Conservation (phyloP, 2,329 filamentous ascomycete genomes). For the Lecanosticta acicola region DNA sequence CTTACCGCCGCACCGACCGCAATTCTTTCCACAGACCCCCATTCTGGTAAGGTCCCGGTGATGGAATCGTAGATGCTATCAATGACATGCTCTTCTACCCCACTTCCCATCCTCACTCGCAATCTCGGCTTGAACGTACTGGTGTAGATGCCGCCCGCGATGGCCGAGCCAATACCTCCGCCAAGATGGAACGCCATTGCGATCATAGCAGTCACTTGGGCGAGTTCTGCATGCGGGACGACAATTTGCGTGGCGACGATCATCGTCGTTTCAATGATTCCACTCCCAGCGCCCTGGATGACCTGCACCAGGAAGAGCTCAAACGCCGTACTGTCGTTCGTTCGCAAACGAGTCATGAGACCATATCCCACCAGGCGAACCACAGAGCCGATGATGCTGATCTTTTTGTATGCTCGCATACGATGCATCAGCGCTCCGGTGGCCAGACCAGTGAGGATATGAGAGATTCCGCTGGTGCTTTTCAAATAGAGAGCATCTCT, state of each 20-base stretch:
- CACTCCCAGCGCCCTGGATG: slow-evolving; percentile 46
- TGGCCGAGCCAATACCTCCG: slow-evolving; percentile 38
- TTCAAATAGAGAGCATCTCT: slow-evolving; percentile 41
- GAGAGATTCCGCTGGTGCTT: slow-evolving; percentile 35
- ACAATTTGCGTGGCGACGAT: slow-evolving; percentile 33
- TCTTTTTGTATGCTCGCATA: slow-evolving; percentile 44
- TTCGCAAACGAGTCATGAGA: slow-evolving; percentile 47
- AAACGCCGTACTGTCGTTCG: slow-evolving; percentile 37
- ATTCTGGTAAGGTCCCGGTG: slow-evolving; percentile 37
- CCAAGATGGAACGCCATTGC: slow-evolving; percentile 31
- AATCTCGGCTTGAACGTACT: slow-evolving; percentile 39
- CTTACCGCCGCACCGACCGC: slow-evolving; percentile 36
- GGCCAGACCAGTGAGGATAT: slow-evolving; percentile 32
- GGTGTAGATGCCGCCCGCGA: slow-evolving; percentile 49
- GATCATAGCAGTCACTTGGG: slow-evolving; percentile 45
- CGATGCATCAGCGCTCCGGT: slow-evolving; percentile 42
- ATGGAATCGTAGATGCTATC: slow-evolving; percentile 44
- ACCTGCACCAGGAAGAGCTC: slow-evolving; percentile 47
- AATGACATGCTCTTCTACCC: slow-evolving; percentile 31
- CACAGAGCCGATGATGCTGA: slow-evolving; percentile 38
- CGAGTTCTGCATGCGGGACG: slow-evolving; percentile 43
- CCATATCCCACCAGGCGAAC: slow-evolving; percentile 47
- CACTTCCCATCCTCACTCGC: slow-evolving; percentile 33
- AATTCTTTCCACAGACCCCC: slow-evolving; percentile 38
- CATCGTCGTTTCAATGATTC: slow-evolving; percentile 39